These are phyloP conservation scores for Entrophospora sp. DNA, from an alignment of 192 early-diverging fungal species.

Conservation along the genomic window DNA sequence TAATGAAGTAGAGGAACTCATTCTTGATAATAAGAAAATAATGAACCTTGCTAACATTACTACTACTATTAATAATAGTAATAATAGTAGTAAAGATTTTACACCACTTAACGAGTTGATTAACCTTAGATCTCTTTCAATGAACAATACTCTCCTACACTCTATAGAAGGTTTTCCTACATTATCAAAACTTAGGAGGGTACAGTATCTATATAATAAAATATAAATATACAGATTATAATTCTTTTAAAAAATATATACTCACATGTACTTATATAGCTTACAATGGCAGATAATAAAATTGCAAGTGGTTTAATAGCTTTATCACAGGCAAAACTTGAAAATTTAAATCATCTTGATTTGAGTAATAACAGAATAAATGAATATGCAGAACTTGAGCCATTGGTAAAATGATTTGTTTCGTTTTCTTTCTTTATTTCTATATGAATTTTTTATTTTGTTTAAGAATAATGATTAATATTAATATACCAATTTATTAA, in stretches of 20 bases:
- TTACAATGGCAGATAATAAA: constrained; percentile 28
- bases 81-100: no score
- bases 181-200: constrained; percentile 12
- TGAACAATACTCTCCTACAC: neutral
- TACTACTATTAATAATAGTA: neutral
- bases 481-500: no score
- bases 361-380: constrained; percentile 29
- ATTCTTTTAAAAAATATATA: neutral
- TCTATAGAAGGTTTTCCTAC: constrained; percentile 10
- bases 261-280: constrained; percentile 4
- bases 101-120: neutral
- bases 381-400: constrained; percentile 19
- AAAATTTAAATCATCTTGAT: constrained; percentile 28
- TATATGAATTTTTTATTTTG: neutral
- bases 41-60: neutral
- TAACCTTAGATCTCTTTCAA: neutral
- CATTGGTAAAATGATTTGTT: constrained; percentile 22
- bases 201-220: no score
- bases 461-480: no score
- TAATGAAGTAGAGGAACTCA: constrained; percentile 2
- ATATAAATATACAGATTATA: neutral
- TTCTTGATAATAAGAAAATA: constrained; percentile 19
- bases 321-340: constrained; percentile 26
- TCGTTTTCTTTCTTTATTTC: neutral
- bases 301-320: constrained; percentile 26